Percentiles rank a stretch among this genome's conserved stretches.
phyloP scores from a whole-genome alignment of 306 rosid genomes.

The Dryas drummondii region DNA sequence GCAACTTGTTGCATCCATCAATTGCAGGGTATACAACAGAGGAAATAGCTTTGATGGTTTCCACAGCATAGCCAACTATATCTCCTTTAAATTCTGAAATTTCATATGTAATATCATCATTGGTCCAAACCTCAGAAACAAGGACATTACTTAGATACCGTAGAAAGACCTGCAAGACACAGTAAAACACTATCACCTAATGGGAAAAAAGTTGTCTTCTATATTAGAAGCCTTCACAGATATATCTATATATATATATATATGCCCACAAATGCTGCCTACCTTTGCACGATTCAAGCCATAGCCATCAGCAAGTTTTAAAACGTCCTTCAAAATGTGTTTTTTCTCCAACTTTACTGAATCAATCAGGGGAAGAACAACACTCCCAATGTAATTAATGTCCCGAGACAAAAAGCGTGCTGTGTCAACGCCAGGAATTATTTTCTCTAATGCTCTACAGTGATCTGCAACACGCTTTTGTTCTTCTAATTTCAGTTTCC shows the following conservation, averaged over 20 bases:
- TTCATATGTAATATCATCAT: conserved; percentile 79
- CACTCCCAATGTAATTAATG: conserved; percentile 60
- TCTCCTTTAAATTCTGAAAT: conserved; percentile 61
- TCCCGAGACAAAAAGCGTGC: conserved; percentile 86
- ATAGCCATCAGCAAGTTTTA: conserved; percentile 71
- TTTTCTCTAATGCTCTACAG: conserved; percentile 72
- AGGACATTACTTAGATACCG: conserved; percentile 64
- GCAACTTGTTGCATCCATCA: conserved; percentile 79
- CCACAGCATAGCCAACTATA: conserved; percentile 50
- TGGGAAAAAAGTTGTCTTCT: conserved; percentile 11
- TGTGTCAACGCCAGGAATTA: conserved; percentile 89
- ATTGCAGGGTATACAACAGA: conserved; percentile 71
- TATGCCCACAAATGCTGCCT: conserved; percentile 33
- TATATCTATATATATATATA: background rate
- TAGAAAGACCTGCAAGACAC: conserved; percentile 73
- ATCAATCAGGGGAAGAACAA: conserved; percentile 67
- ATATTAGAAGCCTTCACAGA: conserved; percentile 9
- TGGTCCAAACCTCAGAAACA: conserved; percentile 83
- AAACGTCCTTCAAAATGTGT: conserved; percentile 69
- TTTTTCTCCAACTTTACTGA: conserved; percentile 76
- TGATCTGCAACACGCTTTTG: conserved; percentile 78
- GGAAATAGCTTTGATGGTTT: conserved; percentile 68
- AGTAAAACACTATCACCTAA: conserved; percentile 21
- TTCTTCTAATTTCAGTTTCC: conserved; percentile 91
- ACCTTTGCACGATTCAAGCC: conserved; percentile 78